Evolutionary conservation across 2,329 filamentous ascomycete species (phyloP), one percentile per base, ranked within the genome.

Genomic region (Curvularia hawaiiensis): DNA sequence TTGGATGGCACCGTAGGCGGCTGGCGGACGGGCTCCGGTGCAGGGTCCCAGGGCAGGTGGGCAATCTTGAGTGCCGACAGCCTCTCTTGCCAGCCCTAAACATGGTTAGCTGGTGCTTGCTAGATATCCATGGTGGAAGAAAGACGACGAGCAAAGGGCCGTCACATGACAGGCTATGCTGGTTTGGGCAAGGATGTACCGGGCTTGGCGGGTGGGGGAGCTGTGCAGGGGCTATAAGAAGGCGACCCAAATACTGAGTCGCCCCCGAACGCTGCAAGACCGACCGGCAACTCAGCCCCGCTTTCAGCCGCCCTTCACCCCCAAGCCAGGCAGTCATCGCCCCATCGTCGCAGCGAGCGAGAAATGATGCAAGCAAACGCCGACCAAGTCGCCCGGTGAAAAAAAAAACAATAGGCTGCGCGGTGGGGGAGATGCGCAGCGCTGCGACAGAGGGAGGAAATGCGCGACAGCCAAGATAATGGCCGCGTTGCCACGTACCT

Each of bases 21-120:
- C 56, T 78, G 76, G 62, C 74, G 75, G 50, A 85, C 84, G 51
- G 90, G 88, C 55, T 74, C 72, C 22, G 71, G 72, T 53, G 72
- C 88, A 43, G 95, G 94, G 74, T 99, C 95, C 95, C 95, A 99
- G 11, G 95, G 94, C 75, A 98, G 97, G 56, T 86, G 82, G 58
- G 95, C 95, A 60, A 98, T 89, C 65, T 90, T 87, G 64, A 96
- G 87, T 66, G 88, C 87, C 1, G 93, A 90, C 35, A 99, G 84
- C 78, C 96, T 97, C 69, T 88, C 84, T 82, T 98, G 93, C 95
- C 95, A 99, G 79, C 89, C 91, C 93, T 98, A 52, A 28, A 35
- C 47, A 20, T 52, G 50, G 71, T 68, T 57, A 66, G 63, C 55
- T 55, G 39, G 16, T 56, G 35, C 46, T 56, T 48, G 26, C 26